Evolutionary conservation across 352 stramenopile species (phyloP).

Genomic region (Phytophthora boehmeriae): DNA sequence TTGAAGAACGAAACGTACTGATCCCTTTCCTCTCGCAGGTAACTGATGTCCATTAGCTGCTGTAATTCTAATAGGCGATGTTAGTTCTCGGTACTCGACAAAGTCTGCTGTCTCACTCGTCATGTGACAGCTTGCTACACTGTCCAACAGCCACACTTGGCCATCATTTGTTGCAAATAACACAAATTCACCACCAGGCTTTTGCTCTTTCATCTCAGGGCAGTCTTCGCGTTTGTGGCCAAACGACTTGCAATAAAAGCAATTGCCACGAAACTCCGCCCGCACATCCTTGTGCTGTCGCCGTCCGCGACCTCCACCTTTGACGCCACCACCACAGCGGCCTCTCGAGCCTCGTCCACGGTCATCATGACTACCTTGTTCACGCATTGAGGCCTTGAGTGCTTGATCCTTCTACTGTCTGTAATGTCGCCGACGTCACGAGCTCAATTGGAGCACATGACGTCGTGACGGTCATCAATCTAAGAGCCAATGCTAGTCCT

Average conservation of each 20-base stretch:
- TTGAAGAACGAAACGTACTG: constrained; percentile 6
- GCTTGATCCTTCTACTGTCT: constrained; percentile 10
- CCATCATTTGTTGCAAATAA: constrained; percentile 8
- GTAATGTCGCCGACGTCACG: too few relatives aligned
- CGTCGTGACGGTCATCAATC: too few relatives aligned
- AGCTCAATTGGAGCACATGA: too few relatives aligned
- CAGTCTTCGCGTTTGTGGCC: constrained; percentile 12
- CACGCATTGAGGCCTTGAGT: constrained; percentile 3
- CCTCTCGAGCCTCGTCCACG: neutral
- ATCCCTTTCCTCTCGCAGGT: constrained; percentile 7
- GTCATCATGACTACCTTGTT: neutral
- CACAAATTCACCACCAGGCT: constrained; percentile 5
- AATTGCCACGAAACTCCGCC: constrained; percentile 3
- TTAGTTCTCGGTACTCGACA: constrained; percentile 1
- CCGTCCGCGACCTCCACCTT: neutral
- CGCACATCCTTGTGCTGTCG: neutral
- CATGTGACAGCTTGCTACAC: constrained; percentile 31
- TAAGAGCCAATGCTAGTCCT: too few relatives aligned
- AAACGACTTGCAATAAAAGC: constrained; percentile 5
- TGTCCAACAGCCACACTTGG: constrained; percentile 17
- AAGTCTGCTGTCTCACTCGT: constrained; percentile 19
- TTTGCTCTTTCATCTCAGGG: neutral
- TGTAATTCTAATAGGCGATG: constrained; percentile 7
- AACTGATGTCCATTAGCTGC: constrained; percentile 25
- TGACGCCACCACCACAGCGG: neutral